Percentiles rank a stretch among this genome's conserved stretches.
These are phyloP conservation scores for Marasmius oreades DNA, from an alignment of 1,284 basidiomycete genomes.

Conservation along the genomic window DNA sequence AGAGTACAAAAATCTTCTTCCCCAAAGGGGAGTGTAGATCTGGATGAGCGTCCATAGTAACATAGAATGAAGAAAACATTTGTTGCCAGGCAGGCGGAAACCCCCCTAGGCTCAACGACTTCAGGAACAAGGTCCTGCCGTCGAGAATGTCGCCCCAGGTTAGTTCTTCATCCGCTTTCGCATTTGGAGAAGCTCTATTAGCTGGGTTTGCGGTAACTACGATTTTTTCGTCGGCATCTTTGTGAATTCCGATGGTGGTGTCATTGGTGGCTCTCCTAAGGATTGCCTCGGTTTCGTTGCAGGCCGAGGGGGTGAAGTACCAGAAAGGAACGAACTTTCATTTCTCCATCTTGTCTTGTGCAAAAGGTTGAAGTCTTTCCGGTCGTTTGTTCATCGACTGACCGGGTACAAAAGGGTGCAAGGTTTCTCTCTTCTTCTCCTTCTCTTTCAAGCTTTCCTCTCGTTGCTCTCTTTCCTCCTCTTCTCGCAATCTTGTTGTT, in stretches of 20 bases:
- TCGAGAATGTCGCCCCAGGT: background rate
- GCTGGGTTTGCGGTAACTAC: background rate
- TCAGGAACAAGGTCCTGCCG: constrained; percentile 3
- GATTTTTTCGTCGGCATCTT: background rate
- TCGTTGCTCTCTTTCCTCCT: background rate
- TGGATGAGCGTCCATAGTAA: constrained; percentile 5
- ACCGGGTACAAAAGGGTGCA: background rate
- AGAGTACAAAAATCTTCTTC: background rate
- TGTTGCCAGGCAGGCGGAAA: background rate
- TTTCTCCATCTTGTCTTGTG: background rate
- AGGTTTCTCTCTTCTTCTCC: background rate
- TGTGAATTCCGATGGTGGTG: background rate
- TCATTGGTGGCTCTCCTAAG: background rate
- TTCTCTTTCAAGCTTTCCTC: background rate
- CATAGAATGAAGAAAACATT: constrained; percentile 6
- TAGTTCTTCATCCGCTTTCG: background rate
- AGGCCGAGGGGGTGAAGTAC: constrained; percentile 1
- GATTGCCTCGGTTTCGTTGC: background rate
- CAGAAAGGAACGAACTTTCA: constrained; percentile 1
- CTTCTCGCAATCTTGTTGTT: background rate
- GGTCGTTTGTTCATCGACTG: background rate
- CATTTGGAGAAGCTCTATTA: constrained; percentile 2
- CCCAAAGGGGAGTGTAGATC: background rate
- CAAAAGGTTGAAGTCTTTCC: constrained; percentile 5
- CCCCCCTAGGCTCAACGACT: background rate